phyloP scores from a whole-genome alignment of 1,284 basidiomycete species.

The Termitomyces sp. region DNA sequence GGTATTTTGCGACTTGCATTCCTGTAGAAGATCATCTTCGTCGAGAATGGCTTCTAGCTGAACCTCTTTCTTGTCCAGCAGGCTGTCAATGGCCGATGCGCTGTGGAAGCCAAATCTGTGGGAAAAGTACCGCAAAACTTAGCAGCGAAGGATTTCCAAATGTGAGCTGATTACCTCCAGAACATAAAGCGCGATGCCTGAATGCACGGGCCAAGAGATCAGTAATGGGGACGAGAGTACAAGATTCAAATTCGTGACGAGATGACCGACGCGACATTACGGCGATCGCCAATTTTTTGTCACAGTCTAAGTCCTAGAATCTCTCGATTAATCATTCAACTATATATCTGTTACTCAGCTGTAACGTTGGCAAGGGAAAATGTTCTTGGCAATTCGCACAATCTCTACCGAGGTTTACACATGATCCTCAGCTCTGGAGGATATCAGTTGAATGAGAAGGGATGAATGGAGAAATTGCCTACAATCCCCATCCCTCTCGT shows the following conservation, averaged over 20 bases:
- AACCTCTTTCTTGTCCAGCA: conserved; percentile 81
- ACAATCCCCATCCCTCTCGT: conserved; percentile 67
- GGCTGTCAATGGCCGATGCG: conserved; percentile 75
- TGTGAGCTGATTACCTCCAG: conserved; percentile 34
- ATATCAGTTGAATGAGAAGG: background rate
- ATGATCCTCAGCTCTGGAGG: background rate
- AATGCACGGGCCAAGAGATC: conserved; percentile 12
- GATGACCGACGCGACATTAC: conserved; percentile 10
- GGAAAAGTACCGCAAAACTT: conserved; percentile 24
- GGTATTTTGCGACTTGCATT: conserved; percentile 93
- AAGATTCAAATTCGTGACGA: conserved; percentile 10
- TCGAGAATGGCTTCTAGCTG: conserved; percentile 88
- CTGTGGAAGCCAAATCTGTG: conserved; percentile 81
- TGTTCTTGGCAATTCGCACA: background rate
- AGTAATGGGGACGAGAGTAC: conserved; percentile 6
- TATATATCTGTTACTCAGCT: background rate
- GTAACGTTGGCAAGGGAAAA: background rate
- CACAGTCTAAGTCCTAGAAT: background rate
- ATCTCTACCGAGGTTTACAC: background rate
- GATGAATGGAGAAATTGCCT: conserved; percentile 29
- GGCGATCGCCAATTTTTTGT: conserved; percentile 11
- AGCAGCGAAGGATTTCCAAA: conserved; percentile 16
- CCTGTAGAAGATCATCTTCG: conserved; percentile 90
- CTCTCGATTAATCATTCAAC: conserved; percentile 1
- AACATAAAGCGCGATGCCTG: conserved; percentile 18